Evolutionary conservation across 768 basidiomycete species (phyloP).

Genomic region (Termitomyces sp.): DNA sequence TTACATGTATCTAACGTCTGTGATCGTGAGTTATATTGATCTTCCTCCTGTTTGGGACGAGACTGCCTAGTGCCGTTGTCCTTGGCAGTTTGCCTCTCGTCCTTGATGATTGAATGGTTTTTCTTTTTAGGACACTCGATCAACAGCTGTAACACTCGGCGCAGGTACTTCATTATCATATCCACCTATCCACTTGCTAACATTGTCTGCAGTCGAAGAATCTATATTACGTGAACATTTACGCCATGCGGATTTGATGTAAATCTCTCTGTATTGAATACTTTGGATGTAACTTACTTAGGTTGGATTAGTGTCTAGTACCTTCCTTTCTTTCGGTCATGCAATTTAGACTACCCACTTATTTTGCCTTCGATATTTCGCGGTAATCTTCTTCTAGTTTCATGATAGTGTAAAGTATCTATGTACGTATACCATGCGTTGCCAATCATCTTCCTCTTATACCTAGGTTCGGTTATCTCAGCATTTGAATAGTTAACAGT

Average conservation of each 20-base stretch:
- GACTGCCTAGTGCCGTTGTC: constrained; percentile 7
- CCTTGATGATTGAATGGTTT: constrained; percentile 3
- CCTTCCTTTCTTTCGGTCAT: not conserved
- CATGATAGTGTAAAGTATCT: not conserved
- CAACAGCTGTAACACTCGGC: constrained; percentile 65
- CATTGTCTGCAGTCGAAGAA: constrained; percentile 48
- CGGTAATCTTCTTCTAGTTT: not conserved
- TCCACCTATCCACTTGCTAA: not conserved
- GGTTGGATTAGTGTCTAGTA: constrained; percentile 2
- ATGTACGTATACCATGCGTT: not conserved
- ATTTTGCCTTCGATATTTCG: not conserved
- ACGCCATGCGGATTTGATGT: constrained; percentile 66
- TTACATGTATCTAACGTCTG: constrained; percentile 70
- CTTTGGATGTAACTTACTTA: constrained; percentile 2
- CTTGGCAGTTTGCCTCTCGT: not conserved
- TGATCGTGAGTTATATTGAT: constrained; percentile 49
- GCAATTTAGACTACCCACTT: not conserved
- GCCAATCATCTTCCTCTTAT: not conserved
- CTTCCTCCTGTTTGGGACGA: not conserved
- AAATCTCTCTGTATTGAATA: constrained; percentile 15
- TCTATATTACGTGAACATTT: constrained; percentile 69
- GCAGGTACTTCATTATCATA: constrained; percentile 37
- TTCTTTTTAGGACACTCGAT: constrained; percentile 56
- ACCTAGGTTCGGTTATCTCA: too few species aligned
- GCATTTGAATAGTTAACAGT: not conserved